phyloP scores from a whole-genome alignment of 108 stramenopile species.

The Aurantiochytrium sp. region DNA sequence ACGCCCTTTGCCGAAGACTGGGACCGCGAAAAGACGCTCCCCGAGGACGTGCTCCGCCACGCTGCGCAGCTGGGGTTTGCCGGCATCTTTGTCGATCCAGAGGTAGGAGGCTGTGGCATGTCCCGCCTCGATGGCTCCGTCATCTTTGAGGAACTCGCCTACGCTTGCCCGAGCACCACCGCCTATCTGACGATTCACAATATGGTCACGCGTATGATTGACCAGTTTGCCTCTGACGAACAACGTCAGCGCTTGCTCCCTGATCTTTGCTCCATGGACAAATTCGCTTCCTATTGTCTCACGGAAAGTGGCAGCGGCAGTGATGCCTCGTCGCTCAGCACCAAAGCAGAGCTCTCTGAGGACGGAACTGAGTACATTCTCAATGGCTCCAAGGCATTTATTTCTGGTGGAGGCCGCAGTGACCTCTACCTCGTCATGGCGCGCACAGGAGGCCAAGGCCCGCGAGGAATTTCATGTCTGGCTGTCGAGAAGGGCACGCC shows the following conservation, averaged over 20 bases:
- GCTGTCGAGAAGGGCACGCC: constrained; percentile 33
- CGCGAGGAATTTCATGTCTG: constrained; percentile 35
- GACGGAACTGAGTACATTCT: constrained; percentile 58
- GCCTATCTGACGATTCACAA: constrained; percentile 46
- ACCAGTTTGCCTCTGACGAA: constrained; percentile 31
- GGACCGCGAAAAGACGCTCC: constrained; percentile 35
- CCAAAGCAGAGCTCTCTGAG: constrained; percentile 8
- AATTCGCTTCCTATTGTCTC: constrained; percentile 37
- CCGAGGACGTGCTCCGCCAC: constrained; percentile 27
- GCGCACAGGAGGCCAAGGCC: constrained; percentile 29
- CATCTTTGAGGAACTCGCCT: constrained; percentile 33
- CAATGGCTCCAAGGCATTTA: constrained; percentile 40
- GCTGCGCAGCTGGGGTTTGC: constrained; percentile 36
- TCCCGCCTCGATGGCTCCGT: constrained; percentile 21
- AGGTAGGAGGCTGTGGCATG: constrained; percentile 34
- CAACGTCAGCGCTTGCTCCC: constrained; percentile 21
- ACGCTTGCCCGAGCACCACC: constrained; percentile 29
- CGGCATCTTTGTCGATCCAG: constrained; percentile 19
- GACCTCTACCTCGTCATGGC: constrained; percentile 44
- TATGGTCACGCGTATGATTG: constrained; percentile 42
- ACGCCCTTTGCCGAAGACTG: constrained; percentile 28
- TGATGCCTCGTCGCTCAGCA: constrained; percentile 32
- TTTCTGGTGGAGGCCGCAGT: constrained; percentile 36
- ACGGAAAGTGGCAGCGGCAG: constrained; percentile 31
- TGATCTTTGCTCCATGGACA: constrained; percentile 30